Percentiles rank a stretch among this genome's conserved stretches.
Evolutionary conservation across 208 protist genomes (phyloP).

Genomic region (Crithidia mellificae): DNA sequence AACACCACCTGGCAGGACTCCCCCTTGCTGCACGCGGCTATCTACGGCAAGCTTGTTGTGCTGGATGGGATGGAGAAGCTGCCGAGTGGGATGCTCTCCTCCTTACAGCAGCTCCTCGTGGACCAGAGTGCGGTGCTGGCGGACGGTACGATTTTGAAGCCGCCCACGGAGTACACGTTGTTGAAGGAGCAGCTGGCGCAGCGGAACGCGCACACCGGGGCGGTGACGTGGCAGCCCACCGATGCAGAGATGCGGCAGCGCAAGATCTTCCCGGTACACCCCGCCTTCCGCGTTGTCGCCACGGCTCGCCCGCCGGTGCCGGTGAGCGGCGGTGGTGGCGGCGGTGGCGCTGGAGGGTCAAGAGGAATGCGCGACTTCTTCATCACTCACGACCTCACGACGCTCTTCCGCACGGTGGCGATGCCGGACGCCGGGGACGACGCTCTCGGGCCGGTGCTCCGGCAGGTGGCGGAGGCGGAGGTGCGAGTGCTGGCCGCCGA

Average conservation of each 20-base stretch:
- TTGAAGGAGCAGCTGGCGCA: conserved; percentile 49
- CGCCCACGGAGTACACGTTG: conserved; percentile 56
- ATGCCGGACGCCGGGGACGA: conserved; percentile 60
- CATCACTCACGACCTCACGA: conserved; percentile 83
- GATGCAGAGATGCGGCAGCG: conserved; percentile 55
- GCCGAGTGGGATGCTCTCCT: conserved; percentile 72
- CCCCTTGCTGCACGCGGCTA: conserved; percentile 82
- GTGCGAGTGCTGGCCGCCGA: conserved; percentile 19
- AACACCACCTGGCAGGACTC: conserved; percentile 92
- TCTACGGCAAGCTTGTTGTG: conserved; percentile 80
- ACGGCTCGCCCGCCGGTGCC: conserved; percentile 58
- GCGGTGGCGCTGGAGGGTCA: conserved; percentile 22
- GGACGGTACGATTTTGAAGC: conserved; percentile 87
- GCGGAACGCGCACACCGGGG: conserved; percentile 20
- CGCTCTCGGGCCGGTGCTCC: conserved; percentile 50
- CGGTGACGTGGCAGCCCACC: conserved; percentile 22
- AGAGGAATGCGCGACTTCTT: conserved; percentile 39
- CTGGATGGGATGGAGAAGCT: conserved; percentile 94
- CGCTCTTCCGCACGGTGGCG: conserved; percentile 86
- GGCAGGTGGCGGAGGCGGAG: conserved; percentile 51
- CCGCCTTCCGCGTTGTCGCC: conserved; percentile 89
- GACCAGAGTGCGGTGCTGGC: conserved; percentile 73
- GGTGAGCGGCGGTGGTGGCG: conserved; percentile 15
- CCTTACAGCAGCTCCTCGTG: conserved; percentile 80
- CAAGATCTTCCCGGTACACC: conserved; percentile 84